Evolutionary conservation across 768 basidiomycete species (phyloP), one percentile per base, ranked within the genome.

Genomic region (Mycena latifolia): DNA sequence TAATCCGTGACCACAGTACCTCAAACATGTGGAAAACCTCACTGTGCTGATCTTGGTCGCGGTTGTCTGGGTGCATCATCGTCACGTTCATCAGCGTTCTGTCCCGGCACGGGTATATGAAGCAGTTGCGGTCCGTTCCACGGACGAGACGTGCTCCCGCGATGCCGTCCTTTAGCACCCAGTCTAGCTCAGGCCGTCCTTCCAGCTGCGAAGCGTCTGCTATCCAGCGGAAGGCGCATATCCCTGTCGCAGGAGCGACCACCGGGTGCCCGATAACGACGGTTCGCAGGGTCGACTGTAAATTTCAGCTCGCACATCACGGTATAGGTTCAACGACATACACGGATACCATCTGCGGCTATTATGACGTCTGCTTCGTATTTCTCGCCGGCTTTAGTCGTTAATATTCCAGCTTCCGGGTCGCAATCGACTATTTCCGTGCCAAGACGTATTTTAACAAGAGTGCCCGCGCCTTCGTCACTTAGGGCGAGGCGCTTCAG

Each of bases 21-120:
- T n/a, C n/a, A n/a, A n/a, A n/a, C n/a, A n/a, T n/a, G n/a, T n/a
- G 11, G 11, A 11, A 33, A 11, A 11, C 31, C 31, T 33, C 51
- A 55, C 17, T 33, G 31, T 33, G 31, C 31, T 41, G 28, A 22
- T 61, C 60, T 11, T 61, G 60, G 31, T 61, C 51, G n/a, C 60
- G 60, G 15, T 29, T 35, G 52, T 61, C 60, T 3, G 52, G 60
- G 29, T 61, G 60, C 43, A 61, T 54, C 60, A 61, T 61, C n/a
- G 60, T 46, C 17, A 61, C 60, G n/a, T 53, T 61, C 8, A 61
- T 35, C n/a, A 43, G 50, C 4, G 41, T 54, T 11, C 20, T 28
- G 18, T 61, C 59, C 10, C 20, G 1, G 43, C 50, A 61, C 2
- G 60, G 60, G 14, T 61, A 61, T 18, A 46, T 0, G 29, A 61